Base-by-base conservation (phyloP, 73 alveolate species). In the Paramecium caudatum region DNA sequence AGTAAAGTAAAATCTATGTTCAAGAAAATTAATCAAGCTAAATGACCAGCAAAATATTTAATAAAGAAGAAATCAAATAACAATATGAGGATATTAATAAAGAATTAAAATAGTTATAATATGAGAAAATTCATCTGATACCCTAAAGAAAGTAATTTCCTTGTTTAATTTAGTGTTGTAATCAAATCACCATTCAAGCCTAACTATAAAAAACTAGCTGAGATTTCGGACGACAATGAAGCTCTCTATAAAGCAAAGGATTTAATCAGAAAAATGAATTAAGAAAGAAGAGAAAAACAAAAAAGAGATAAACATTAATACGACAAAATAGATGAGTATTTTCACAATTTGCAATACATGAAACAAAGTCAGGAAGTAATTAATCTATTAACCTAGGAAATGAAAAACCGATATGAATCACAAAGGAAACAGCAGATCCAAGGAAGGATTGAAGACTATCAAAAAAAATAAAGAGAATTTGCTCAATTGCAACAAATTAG, bases 191-290 rank as follows among this genome's bases (percentile, higher is more conserved):
- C 88, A 4, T 74, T 74, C 46, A 74, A 74, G 36, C 88, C 88
- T 4, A 74, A 74, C 19, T 74, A 74, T 45, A 74, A 74, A 34
- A 37, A 74, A 37, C 1, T 74, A 68, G 88, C 88, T 19, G 88
- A 74, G 12, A 74, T 74, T 0, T n/a, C 88, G 3, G 88, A 74
- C 43, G 88, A 74, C 43, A 74, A 74, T 74, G 88, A 74, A 43
- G 65, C 62, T 7, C 19, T 74, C 8, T 74, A 74, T 74, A 23
- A 45, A 41, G 88, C 88, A 74, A 74, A 74, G 43, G 65, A 19
- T 27, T 45, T 74, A 45, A 30, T 74, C 21, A 36, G 68, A 43
- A 74, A 74, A 43, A 74, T 74, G 88, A 74, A 74, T 45, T n/a
- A 74, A 74, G 15, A 74, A n/a, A 74, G 88, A 41, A 74, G 43